A percentile compares a stretch with the other conserved stretches of the same genome.
These are phyloP conservation scores for Guillardia theta DNA, from an alignment of 78 protist species.

Conservation along the genomic window DNA sequence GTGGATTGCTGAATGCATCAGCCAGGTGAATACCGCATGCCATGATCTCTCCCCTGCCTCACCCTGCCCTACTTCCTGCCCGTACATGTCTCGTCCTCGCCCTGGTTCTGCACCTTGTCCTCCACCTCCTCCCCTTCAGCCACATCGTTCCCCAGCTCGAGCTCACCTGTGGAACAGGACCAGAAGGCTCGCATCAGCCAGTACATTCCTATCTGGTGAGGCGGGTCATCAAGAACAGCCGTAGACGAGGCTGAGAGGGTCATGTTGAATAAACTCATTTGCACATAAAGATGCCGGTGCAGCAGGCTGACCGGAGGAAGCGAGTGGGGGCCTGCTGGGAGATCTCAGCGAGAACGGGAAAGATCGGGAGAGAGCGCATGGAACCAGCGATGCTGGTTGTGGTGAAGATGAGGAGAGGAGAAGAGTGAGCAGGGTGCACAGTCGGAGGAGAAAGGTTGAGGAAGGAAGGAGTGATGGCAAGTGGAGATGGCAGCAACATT, in stretches of 20 bases:
- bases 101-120: background rate
- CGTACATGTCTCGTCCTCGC: background rate
- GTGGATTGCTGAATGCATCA: slow-evolving; percentile 97
- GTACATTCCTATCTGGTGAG: slow-evolving; percentile 82
- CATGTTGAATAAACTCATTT: no score
- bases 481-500: background rate
- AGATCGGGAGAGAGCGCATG: background rate
- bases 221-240: no score
- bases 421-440: background rate
- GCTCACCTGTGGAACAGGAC: slow-evolving; percentile 58
- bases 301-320: no score
- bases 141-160: background rate
- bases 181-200: slow-evolving; percentile 75
- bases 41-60: no score
- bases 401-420: background rate
- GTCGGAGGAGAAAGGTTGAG: background rate
- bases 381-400: background rate
- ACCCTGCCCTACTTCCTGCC: background rate
- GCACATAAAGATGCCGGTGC: no score
- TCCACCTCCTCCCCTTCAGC: background rate
- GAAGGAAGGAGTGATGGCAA: background rate
- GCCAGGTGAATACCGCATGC: no score
- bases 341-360: background rate
- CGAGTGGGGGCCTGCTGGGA: background rate
- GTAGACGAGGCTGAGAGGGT: no score